A percentile compares a stretch with the other conserved stretches of the same genome.
phyloP scores from a whole-genome alignment of 23 red algal genomes.

The Gracilaria caudata region DNA sequence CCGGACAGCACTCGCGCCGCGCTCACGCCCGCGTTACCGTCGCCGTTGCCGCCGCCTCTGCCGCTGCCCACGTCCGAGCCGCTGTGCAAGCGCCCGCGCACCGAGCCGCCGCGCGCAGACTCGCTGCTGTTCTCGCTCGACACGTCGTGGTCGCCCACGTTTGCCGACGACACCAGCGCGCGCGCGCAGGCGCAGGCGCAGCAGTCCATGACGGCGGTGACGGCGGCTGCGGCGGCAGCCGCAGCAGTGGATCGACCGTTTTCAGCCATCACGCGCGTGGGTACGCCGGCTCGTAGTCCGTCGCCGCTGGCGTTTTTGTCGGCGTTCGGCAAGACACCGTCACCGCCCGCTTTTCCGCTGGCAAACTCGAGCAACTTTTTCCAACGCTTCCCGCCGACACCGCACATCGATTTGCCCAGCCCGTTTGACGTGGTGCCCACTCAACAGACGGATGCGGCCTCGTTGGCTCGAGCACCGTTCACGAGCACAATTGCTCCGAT shows the following conservation, averaged over 20 bases:
- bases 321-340: constrained; percentile 22
- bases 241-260: constrained; percentile 17
- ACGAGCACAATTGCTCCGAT: not conserved
- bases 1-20: constrained; percentile 26
- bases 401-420: constrained; percentile 9
- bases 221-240: not conserved
- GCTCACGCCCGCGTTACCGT: constrained; percentile 20
- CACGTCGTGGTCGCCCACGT: not conserved
- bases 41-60: not conserved
- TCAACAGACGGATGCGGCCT: not conserved
- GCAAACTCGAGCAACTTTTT: not conserved
- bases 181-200: not conserved
- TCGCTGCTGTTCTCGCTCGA: constrained; percentile 17
- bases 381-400: constrained; percentile 9
- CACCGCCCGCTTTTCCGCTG: not conserved
- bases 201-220: not conserved
- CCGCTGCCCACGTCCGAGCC: constrained; percentile 11
- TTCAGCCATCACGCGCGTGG: constrained; percentile 25
- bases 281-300: not conserved
- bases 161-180: not conserved
- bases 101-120: not conserved
- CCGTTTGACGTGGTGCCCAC: not conserved
- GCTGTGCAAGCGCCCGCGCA: constrained; percentile 22
- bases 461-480: not conserved
- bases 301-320: constrained; percentile 46